Evolutionary conservation across 129 eudicot genomes (phyloP).

Genomic region (Logfia minima): DNA sequence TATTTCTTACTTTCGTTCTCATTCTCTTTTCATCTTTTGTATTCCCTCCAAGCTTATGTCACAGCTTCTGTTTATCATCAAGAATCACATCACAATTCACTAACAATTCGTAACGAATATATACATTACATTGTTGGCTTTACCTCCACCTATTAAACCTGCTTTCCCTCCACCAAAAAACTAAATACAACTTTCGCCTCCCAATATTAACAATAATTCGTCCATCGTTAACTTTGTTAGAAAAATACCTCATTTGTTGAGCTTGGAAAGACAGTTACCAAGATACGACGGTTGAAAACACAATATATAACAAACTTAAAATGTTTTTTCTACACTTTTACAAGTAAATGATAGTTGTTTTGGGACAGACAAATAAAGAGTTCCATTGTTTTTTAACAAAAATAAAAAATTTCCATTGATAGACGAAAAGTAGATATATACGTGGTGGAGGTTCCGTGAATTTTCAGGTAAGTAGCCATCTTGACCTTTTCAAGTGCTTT

Average conservation of each 20-base stretch:
- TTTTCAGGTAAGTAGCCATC: background rate
- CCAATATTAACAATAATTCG: background rate
- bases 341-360: background rate
- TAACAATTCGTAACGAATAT: background rate
- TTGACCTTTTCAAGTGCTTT: conserved; percentile 13
- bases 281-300: background rate
- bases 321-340: background rate
- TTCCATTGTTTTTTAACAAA: no score
- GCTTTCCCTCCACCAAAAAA: background rate
- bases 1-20: conserved; percentile 5
- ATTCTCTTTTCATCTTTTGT: background rate
- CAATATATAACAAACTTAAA: background rate
- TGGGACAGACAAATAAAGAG: no score
- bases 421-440: background rate
- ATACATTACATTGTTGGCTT: conserved; percentile 9
- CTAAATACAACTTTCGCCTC: background rate
- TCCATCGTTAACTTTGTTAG: no score
- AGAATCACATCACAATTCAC: background rate
- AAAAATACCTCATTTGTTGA: background rate
- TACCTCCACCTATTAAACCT: background rate
- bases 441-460: background rate
- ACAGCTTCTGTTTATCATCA: conserved; percentile 4
- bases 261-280: background rate
- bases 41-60: conserved; percentile 5
- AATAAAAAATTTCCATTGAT: background rate